These are phyloP conservation scores for Nicotiana attenuata DNA, from an alignment of 257 asterid species.

Conservation along the genomic window DNA sequence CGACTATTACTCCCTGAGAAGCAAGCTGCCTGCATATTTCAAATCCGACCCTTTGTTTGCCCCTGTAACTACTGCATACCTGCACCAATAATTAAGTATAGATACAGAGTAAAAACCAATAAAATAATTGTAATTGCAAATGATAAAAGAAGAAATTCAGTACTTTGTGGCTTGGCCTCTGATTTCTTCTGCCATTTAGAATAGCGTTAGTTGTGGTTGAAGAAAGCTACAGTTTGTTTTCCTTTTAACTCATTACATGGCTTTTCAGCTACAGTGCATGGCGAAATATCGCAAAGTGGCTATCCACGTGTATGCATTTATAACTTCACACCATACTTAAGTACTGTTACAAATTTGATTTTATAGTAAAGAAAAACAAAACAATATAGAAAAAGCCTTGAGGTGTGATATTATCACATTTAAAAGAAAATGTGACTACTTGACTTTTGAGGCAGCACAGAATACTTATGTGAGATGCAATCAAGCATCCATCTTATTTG, in stretches of 20 bases:
- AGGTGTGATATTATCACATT: too few species aligned
- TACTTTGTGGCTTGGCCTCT: not conserved
- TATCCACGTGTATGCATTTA: not conserved
- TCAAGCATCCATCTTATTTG: not conserved
- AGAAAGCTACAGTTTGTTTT: not conserved
- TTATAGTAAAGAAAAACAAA: too few species aligned
- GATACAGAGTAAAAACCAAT: not conserved
- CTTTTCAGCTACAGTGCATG: not conserved
- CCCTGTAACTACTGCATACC: conserved; percentile 55
- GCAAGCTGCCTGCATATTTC: conserved; percentile 54
- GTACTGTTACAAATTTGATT: not conserved
- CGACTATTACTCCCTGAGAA: conserved; percentile 38
- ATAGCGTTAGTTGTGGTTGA: not conserved
- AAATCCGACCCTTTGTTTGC: conserved; percentile 54
- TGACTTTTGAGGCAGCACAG: too few species aligned
- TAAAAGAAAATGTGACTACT: too few species aligned
- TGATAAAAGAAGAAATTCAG: not conserved
- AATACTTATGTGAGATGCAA: too few species aligned
- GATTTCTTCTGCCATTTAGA: not conserved
- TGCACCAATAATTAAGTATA: not conserved
- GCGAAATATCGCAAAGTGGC: not conserved
- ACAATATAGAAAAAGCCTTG: too few species aligned
- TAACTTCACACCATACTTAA: not conserved
- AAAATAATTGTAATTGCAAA: not conserved
- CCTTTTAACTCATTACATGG: not conserved